Conservation (phyloP, 140 eudicot genomes). For the Oenanthe javanica region DNA sequence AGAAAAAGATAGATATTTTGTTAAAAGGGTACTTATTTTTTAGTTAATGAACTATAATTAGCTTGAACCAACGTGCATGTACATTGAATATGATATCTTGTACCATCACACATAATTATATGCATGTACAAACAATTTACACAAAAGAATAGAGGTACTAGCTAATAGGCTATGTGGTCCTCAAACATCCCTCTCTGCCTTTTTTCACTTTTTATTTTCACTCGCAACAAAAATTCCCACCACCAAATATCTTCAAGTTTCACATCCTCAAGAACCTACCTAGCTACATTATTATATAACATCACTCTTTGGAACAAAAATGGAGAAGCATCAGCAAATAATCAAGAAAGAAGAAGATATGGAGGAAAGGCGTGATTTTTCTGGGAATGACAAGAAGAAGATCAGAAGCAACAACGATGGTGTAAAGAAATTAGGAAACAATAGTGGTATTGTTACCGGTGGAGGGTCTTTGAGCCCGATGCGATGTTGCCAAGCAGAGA, state of each 20-base stretch:
- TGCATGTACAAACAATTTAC: neutral
- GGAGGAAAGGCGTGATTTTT: neutral
- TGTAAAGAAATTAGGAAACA: slow-evolving; percentile 1
- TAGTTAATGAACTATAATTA: neutral
- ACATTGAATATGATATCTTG: neutral
- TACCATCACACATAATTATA: neutral
- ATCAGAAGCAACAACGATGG: slow-evolving; percentile 15
- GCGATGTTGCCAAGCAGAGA: slow-evolving; percentile 63
- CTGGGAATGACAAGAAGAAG: slow-evolving; percentile 20
- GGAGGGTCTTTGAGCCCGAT: slow-evolving; percentile 22
- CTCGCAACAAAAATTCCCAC: slow-evolving; percentile 15
- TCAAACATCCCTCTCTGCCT: slow-evolving; percentile 13
- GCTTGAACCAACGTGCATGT: neutral
- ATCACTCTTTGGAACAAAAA: neutral
- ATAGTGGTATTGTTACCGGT: slow-evolving; percentile 10
- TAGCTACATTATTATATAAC: neutral
- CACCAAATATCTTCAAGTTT: slow-evolving; percentile 10
- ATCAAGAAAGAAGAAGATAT: neutral
- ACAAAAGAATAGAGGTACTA: slow-evolving; percentile 8
- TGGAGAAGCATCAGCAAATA: neutral
- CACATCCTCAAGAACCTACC: slow-evolving; percentile 4
- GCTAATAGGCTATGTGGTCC: slow-evolving; percentile 12
- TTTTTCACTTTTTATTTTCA: neutral
- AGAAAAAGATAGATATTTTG: neutral
- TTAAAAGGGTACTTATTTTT: neutral